Base-by-base conservation (phyloP, 1,139 yeast genomes). In the Barnettozyma hawaiiensis region DNA sequence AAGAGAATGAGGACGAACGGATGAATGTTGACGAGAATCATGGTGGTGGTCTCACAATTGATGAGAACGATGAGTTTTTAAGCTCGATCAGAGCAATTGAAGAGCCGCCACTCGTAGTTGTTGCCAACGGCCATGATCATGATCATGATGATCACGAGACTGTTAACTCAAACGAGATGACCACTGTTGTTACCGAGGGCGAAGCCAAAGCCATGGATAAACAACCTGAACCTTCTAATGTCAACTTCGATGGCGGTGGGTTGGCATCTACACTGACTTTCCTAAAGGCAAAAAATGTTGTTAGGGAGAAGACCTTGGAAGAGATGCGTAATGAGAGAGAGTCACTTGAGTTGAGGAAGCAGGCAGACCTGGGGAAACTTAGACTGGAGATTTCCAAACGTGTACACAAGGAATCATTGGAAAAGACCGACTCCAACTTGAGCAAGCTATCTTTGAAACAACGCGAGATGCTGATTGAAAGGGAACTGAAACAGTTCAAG, bases 61-160 rank as follows among this genome's bases (percentile, higher is more conserved):
- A 81, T 57, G 84, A 76, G 42, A 78, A 78, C 5, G 59, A 66
- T 5, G 81, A 76, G 28, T 82, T 85, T 57, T 65, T 85, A 46
- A 67, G 46, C 42, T 40, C 48, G 20, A 46, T 46, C 7, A 47
- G 41, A 21, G 44, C 37, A 19, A 41, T 40, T 12, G 48, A 39
- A 15, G 47, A 46, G 16, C 44, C 43, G 10, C 20, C 41, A 9
- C 19, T 36, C 14, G 10, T 19, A 21, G n/a, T 11, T 16, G n/a
- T 11, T 16, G n/a, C 19, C 7, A 31, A 39, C 5, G n/a, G n/a
- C n/a, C n/a, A n/a, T n/a, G n/a, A n/a, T n/a, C n/a, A n/a, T n/a
- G n/a, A n/a, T n/a, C n/a, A n/a, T n/a, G n/a, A n/a, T n/a, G 46
- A 49, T 7, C 42, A 27, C 9, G 50, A 48, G 35, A 37, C 45